Conservation (phyloP, 2,329 filamentous ascomycete species). For the Ilyonectria mors-panacis region DNA sequence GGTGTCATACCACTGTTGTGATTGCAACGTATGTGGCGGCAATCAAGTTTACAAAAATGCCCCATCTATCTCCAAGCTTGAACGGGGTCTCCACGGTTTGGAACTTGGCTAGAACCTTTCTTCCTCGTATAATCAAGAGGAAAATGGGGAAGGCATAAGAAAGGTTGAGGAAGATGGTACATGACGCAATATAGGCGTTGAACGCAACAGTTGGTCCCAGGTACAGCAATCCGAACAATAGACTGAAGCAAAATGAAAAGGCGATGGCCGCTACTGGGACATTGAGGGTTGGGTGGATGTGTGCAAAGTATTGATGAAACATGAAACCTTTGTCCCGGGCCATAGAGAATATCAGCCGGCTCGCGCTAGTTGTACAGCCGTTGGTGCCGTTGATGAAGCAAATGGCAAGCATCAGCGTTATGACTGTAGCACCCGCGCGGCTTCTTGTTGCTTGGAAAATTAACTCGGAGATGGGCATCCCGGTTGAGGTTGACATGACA, state of each 20-base stretch:
- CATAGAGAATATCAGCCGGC: constrained; percentile 57
- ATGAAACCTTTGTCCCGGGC: constrained; percentile 38
- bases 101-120: not conserved
- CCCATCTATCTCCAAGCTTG: constrained; percentile 26
- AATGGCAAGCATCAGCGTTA: constrained; percentile 59
- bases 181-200: constrained; percentile 39
- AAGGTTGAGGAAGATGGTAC: constrained; percentile 40
- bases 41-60: constrained; percentile 32
- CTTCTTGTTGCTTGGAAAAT: constrained; percentile 59
- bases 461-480: constrained; percentile 63
- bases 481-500: constrained; percentile 55
- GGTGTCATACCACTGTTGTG: constrained; percentile 34
- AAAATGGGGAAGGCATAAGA: constrained; percentile 39
- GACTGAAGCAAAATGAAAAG: constrained; percentile 35
- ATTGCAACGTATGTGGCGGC: constrained; percentile 39
- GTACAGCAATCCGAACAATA: constrained; percentile 37
- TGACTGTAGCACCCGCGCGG: constrained; percentile 56
- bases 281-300: constrained; percentile 36
- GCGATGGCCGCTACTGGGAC: constrained; percentile 33
- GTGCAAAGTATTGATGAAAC: constrained; percentile 33
- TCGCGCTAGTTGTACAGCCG: constrained; percentile 60
- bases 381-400: constrained; percentile 63
- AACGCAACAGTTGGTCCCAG: constrained; percentile 38
- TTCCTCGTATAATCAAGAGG: constrained; percentile 31
- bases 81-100: constrained; percentile 29